Conservation (phyloP, 208 protist species). For the Phytomonas sp. region DNA sequence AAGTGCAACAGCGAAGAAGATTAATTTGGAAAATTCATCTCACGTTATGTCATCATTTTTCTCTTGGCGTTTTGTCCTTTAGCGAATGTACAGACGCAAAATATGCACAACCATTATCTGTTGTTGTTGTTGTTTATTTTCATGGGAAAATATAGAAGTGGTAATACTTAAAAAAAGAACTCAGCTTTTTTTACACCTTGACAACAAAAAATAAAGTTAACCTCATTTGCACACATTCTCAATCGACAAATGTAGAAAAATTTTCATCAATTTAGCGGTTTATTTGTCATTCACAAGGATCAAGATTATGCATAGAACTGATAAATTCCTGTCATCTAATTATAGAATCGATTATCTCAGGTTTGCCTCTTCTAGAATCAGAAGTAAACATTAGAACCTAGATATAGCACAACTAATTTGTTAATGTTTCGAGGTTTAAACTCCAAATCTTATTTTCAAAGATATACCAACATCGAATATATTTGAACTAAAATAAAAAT, state of each 20-base stretch:
- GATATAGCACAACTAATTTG: not conserved
- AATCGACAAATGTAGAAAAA: not conserved
- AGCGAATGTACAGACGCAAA: not conserved
- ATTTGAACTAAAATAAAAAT: not conserved
- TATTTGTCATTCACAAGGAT: not conserved
- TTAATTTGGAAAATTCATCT: not conserved
- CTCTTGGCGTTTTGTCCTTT: not conserved
- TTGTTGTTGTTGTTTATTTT: not conserved
- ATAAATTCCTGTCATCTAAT: not conserved
- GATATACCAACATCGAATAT: not conserved
- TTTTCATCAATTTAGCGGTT: slow-evolving; percentile 2
- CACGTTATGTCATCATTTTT: not conserved
- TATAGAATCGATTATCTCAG: slow-evolving; percentile 6
- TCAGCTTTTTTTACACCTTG: not conserved
- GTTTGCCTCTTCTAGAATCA: slow-evolving; percentile 3
- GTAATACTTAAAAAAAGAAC: not conserved
- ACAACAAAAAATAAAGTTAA: not conserved
- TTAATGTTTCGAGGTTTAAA: not conserved
- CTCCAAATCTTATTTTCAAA: not conserved
- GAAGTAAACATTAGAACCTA: not conserved
- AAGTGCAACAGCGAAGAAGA: too few relatives aligned
- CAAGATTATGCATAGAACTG: not conserved
- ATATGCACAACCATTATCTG: not conserved
- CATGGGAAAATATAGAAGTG: not conserved
- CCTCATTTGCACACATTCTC: not conserved